Base-by-base conservation (phyloP, 257 asterid genomes). In the Solanum virginianum region DNA sequence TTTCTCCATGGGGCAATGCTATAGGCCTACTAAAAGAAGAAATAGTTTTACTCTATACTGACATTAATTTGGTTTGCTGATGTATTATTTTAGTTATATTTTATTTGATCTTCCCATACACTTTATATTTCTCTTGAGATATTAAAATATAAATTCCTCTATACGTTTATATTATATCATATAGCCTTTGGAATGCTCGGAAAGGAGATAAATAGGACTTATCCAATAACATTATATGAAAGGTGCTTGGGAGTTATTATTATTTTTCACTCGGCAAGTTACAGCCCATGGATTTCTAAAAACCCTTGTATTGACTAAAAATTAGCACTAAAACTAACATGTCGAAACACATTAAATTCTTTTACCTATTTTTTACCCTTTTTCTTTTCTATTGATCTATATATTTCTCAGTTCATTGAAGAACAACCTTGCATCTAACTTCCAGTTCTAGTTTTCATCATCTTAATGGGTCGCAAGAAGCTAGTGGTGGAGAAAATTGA, bases 401-500 rank as follows among this genome's bases (percentile, higher is more conserved):
- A 39, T 41, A 70, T 70, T 36, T 70, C 54, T 70, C 54, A 41
- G 54, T 36, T 36, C 36, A 51, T 43, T 12, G 60, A 75, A 57
- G 74, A 60, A 54, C 36, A 51, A 80, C 22, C 36, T 11, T 32
- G 41, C 17, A 70, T 41, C 16, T 20, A 39, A 80, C 62, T 80
- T 83, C 77, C 26, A 18, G 29, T 70, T 70, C 80, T 41, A 70
- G 54, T 70, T 70, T 70, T 15, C 80, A 18, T 29, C 20, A 39
- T 7, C 39, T 4, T 7, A 53, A 92, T 92, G 95, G 94, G 93
- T 26, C 91, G 93, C 18, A 93, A 89, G 89, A 93, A 93, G 89
- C 89, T 89, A 1, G 85, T 90, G 4, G 47, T 91, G 92, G 68
- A 83, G 89, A 89, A 83, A 17, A 94, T 90, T 39, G 93, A 91